Evolutionary conservation across 2,329 filamentous ascomycete genomes (phyloP), one percentile per base, ranked within the genome.

Genomic region (Scorias spongiosa): DNA sequence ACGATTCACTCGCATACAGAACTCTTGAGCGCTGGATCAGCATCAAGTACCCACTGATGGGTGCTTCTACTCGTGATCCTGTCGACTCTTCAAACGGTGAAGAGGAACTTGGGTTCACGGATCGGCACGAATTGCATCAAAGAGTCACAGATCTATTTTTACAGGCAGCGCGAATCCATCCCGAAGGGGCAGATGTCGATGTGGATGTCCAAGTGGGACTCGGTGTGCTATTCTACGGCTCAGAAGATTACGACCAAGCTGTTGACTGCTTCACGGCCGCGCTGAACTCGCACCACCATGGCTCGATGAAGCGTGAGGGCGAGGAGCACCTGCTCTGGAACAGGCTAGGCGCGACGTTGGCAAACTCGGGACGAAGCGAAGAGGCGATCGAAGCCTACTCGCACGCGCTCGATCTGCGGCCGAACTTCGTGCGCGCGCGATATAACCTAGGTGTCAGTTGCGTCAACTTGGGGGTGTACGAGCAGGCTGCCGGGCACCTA

Each of bases 261-360:
- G 89, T 98, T 32, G 91, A 98, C 69, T 98, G 93, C 70, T 98
- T 98, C 75, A 84, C 82, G 44, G 81, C 89, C 1, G 89, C 93
- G 1, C 76, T 98, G 18, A 84, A 85, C 46, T 85, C 79, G 18
- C 86, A 84, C 1, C 87, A 94, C 63, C 75, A 80, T 30, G 91
- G 91, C 46, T 77, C 78, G 8, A 82, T 80, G 47, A 96, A 95
- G 66, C 80, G 85, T 49, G 78, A 80, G 55, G 80, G 82, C 56
- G 87, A 95, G 64, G 70, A 95, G 1, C 91, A 96, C 59, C 76
- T 98, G 15, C 78, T 98, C 28, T 98, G 91, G 91, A 98, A 98
- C 69, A 78, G 91, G 2, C 80, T 98, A 1, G 91, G 91, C 37
- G 91, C 91, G 1, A 98, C 91, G 0, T 79, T 98, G 5, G 91